Evolutionary conservation across 2,329 filamentous ascomycete species (phyloP), one percentile per base, ranked within the genome.

Genomic region (Pseudocercospora eumusae): DNA sequence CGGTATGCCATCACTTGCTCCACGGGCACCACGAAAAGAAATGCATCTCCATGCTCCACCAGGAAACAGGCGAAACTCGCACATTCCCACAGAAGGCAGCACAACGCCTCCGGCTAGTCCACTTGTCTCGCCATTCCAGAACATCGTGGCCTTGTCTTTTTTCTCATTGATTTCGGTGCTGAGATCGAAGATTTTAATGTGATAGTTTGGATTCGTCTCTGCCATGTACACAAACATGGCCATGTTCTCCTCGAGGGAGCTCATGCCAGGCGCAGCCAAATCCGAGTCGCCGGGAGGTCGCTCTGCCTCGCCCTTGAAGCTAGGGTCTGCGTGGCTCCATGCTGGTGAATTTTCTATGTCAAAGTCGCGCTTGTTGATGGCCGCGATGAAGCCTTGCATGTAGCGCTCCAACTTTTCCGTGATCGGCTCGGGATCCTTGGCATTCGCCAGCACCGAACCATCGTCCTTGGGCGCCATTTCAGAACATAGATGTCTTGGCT

Each of bases 331-430:
- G 13, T 60, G 50, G 5, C 28, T 56, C 58, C 58, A 64, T 1
- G 59, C 58, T 23, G 57, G 50, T 5, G 40, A 55, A 6, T 33
- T 11, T 33, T 33, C 31, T 18, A 47, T n/a, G 13, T 64, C 62
- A 33, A 64, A 61, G 21, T 64, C 45, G 23, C 62, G 47, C 2
- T 40, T 47, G 21, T 64, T 64, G 40, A 61, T 57, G 7, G 62
- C 62, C 4, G 49, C 31, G 50, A 61, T 52, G 40, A 64, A 53
- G 13, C 25, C 50, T 25, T 56, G 56, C 45, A 50, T 50, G 45
- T 50, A 50, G 9, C 21, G 20, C 23, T 50, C 45, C 23, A 50
- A n/a, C 45, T 50, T 50, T n/a, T 50, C 45, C 18, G 45, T 33
- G 13, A 33, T 33, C 3, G 13, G 31, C 31, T 33, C 13, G 5